phyloP scores from a whole-genome alignment of 2,329 filamentous ascomycete species.

The Ophiostoma montium region DNA sequence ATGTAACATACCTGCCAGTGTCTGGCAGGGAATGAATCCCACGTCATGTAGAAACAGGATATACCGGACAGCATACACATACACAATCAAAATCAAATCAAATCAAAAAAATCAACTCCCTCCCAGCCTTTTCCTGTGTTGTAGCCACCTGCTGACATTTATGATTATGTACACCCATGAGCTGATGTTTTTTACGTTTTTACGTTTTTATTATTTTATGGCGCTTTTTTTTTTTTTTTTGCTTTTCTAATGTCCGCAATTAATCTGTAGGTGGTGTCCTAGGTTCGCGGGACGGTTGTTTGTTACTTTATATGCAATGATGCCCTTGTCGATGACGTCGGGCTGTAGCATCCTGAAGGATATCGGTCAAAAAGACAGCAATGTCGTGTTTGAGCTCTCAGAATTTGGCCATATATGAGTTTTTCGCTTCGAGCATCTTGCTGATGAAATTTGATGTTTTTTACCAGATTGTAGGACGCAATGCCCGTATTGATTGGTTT shows the following conservation, averaged over 20 bases:
- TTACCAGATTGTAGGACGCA: no score
- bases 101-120: not conserved
- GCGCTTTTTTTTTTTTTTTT: not conserved
- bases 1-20: constrained; percentile 14
- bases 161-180: not conserved
- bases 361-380: no score
- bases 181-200: no score
- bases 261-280: no score
- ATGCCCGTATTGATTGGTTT: no score
- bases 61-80: constrained; percentile 14
- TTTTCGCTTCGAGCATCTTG: no score
- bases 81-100: constrained; percentile 8
- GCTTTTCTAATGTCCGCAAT: not conserved
- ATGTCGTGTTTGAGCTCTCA: no score
- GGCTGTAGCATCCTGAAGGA: no score
- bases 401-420: no score
- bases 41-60: constrained; percentile 16
- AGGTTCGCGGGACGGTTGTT: not conserved
- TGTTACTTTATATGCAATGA: no score
- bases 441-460: no score
- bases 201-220: not conserved
- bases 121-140: not conserved
- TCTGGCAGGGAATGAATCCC: constrained; percentile 14
- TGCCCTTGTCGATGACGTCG: no score
- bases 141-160: not conserved